Conservation (phyloP, 2,329 filamentous ascomycete genomes). For the Coniochaeta sp. region DNA sequence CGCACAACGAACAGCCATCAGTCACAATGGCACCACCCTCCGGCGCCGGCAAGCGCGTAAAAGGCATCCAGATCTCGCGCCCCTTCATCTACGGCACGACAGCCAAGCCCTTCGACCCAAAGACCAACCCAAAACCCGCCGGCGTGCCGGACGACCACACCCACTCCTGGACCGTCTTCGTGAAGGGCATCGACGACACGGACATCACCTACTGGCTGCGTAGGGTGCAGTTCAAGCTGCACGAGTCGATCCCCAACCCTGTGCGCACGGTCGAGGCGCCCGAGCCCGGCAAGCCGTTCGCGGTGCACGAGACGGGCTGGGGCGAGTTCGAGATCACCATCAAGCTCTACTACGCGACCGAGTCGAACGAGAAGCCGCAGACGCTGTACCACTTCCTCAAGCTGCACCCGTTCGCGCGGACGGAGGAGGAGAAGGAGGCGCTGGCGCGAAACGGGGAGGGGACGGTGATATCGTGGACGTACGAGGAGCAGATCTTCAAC, state of each 20-base stretch:
- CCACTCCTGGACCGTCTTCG: conserved; percentile 93
- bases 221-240: conserved; percentile 95
- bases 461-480: conserved; percentile 70
- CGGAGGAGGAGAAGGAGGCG: conserved; percentile 62
- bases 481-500: conserved; percentile 96
- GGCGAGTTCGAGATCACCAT: conserved; percentile 97
- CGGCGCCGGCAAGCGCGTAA: conserved; percentile 54
- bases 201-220: conserved; percentile 94
- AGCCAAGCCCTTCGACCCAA: conserved; percentile 70
- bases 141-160: conserved; percentile 84
- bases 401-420: conserved; percentile 82
- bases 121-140: conserved; percentile 68
- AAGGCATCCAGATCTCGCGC: conserved; percentile 56
- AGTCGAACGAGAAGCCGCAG: conserved; percentile 87
- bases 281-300: conserved; percentile 61
- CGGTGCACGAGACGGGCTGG: conserved; percentile 91
- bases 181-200: conserved; percentile 81
- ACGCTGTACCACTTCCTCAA: conserved; percentile 91
- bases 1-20: too few relatives aligned
- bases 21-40: conserved; percentile 55
- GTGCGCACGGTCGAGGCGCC: conserved; percentile 72
- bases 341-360: conserved; percentile 85
- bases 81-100: conserved; percentile 73
- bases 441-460: conserved; percentile 47
- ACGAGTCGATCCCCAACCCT: conserved; percentile 92